A percentile compares a stretch with the other conserved stretches of the same genome.
These are phyloP conservation scores for Phoma sp. DNA, from an alignment of 2,329 filamentous ascomycete species.

Conservation along the genomic window DNA sequence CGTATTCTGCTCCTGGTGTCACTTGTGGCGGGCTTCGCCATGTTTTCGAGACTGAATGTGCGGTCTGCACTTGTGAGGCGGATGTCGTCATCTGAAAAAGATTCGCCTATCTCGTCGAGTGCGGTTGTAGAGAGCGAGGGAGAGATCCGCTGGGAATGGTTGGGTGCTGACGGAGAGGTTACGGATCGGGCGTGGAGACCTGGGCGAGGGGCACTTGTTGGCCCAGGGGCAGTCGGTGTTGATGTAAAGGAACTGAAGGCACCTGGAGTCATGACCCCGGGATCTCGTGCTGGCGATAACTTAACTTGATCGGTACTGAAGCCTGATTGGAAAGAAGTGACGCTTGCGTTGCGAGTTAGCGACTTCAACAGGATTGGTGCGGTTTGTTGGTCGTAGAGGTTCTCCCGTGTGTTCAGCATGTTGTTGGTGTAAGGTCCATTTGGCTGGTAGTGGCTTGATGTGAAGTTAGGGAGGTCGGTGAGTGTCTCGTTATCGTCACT, in stretches of 20 bases:
- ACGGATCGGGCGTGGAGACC: conserved; percentile 81
- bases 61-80: conserved; percentile 40
- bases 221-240: conserved; percentile 25
- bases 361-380: conserved; percentile 89
- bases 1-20: conserved; percentile 58
- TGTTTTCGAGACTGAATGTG: conserved; percentile 52
- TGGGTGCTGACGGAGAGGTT: conserved; percentile 74
- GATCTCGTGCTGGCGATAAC: conserved; percentile 64
- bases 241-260: conserved; percentile 55
- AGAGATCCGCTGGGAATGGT: conserved; percentile 53
- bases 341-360: conserved; percentile 72
- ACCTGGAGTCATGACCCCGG: conserved; percentile 64
- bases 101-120: conserved; percentile 77
- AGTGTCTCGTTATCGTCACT: conserved; percentile 47
- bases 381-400: conserved; percentile 92
- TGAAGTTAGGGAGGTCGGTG: conserved; percentile 44
- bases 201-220: conserved; percentile 57
- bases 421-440: conserved; percentile 36
- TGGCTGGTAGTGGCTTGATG: conserved; percentile 39
- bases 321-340: conserved; percentile 83
- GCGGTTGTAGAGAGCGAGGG: conserved; percentile 68
- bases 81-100: conserved; percentile 79
- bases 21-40: conserved; percentile 66
- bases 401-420: conserved; percentile 65
- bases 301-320: conserved; percentile 72